Evolutionary conservation across 352 stramenopile species (phyloP).

Genomic region (Phytophthora multivora): DNA sequence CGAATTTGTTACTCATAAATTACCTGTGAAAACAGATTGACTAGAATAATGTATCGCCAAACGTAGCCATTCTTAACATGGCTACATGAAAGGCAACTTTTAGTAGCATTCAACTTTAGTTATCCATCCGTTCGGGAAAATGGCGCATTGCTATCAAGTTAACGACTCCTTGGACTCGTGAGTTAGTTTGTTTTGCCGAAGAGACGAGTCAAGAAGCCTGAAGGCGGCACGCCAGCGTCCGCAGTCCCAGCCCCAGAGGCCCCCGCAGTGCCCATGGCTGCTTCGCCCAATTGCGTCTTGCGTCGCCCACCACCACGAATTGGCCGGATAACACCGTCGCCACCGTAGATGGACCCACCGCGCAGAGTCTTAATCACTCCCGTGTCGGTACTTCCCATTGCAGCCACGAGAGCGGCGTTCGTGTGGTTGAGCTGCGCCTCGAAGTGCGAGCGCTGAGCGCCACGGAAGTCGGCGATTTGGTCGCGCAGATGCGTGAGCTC

Average conservation of each 20-base stretch:
- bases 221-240: conserved; percentile 24
- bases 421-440: conserved; percentile 68
- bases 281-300: conserved; percentile 49
- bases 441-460: conserved; percentile 78
- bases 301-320: conserved; percentile 74
- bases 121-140: conserved; percentile 11
- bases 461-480: conserved; percentile 84
- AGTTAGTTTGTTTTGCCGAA: conserved; percentile 55
- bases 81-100: conserved; percentile 9
- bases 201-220: conserved; percentile 57
- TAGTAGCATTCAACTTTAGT: conserved; percentile 17
- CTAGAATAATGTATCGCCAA: neutral
- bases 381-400: conserved; percentile 30
- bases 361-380: conserved; percentile 71
- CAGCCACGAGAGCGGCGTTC: conserved; percentile 33
- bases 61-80: conserved; percentile 20
- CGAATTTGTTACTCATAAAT: neutral
- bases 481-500: conserved; percentile 87
- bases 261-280: conserved; percentile 14
- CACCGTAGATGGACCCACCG: conserved; percentile 67
- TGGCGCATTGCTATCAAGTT: too few species aligned
- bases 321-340: conserved; percentile 69
- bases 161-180: too few species aligned
- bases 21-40: conserved; percentile 26
- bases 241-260: conserved; percentile 2